Evolutionary conservation across 257 asterid species (phyloP), one percentile per base, ranked within the genome.

Genomic region (Jacaranda mimosifolia): DNA sequence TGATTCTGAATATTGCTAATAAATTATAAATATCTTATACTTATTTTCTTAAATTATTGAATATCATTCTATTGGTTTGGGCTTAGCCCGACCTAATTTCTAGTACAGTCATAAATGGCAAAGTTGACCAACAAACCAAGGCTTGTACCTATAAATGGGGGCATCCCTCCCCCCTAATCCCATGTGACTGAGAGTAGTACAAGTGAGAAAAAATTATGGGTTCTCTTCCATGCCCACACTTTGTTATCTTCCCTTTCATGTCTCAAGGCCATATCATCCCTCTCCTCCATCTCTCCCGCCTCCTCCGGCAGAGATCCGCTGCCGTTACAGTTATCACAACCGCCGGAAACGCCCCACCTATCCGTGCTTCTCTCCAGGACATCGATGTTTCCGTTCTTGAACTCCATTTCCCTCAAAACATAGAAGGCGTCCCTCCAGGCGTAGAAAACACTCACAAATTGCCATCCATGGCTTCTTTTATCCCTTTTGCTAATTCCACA

Each of bases 261-360:
- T 62, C 98, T 9, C 85, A 86, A 68, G 97, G 95, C 74, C 96
- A 91, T 80, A 90, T 85, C 75, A 89, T 89, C 71, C 97, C 97
- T 12, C 89, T 91, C 85, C 91, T 91, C 85, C 72, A 85, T 87
- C 91, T 89, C 72, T 80, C 89, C 82, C 86, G 90, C 63, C 90
- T 91, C 80, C 91, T 93, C 72, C 88, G 74, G 45, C 86, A 55
- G 49, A 89, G 86, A 15, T 78, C 86, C 18, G 55, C 87, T 71
- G 43, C 83, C 46, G 87, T 91, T 59, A 91, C 98, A 15, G 51
- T 93, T 62, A 14, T 88, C 94, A 84, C 98, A 79, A 93, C 98
- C 73, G 66, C 90, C 51, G 83, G 66, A 1, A 91, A 91, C 90
- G 75, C 88, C 57, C 85, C 85, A 0, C 15, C 80, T 52, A 78